Evolutionary conservation across 1,284 basidiomycete genomes (phyloP).

Genomic region (Cutaneotrichosporon arboriforme): DNA sequence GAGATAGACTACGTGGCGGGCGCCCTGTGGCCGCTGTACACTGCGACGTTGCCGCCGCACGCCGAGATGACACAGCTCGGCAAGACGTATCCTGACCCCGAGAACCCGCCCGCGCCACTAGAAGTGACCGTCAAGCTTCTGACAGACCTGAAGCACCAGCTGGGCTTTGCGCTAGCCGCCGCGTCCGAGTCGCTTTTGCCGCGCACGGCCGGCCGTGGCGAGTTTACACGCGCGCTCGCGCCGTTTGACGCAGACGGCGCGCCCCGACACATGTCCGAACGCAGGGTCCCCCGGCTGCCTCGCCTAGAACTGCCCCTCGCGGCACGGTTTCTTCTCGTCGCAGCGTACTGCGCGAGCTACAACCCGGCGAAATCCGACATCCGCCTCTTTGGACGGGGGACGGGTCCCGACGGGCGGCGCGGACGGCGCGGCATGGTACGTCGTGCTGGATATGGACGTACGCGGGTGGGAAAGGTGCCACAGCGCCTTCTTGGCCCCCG

Average conservation of each 20-base stretch:
- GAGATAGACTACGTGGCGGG: constrained; percentile 71
- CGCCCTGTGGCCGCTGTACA: constrained; percentile 66
- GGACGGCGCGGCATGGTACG: constrained; percentile 52
- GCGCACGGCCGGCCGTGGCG: constrained; percentile 21
- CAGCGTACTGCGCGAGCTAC: constrained; percentile 76
- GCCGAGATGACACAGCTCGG: constrained; percentile 28
- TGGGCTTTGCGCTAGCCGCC: constrained; percentile 34
- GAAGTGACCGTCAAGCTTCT: constrained; percentile 38
- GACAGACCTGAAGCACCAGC: constrained; percentile 42
- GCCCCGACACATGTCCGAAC: constrained; percentile 6
- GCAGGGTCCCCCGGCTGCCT: constrained; percentile 27
- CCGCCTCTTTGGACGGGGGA: constrained; percentile 66
- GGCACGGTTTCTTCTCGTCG: constrained; percentile 71
- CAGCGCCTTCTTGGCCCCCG: constrained; percentile 75
- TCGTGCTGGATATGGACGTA: constrained; percentile 44
- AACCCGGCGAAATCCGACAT: constrained; percentile 78
- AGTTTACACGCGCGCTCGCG: constrained; percentile 26
- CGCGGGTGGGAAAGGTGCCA: constrained; percentile 50
- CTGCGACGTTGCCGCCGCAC: constrained; percentile 35
- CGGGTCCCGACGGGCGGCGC: constrained; percentile 61
- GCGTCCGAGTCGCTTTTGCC: constrained; percentile 39
- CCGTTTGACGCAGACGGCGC: constrained; percentile 8
- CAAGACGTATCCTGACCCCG: constrained; percentile 17
- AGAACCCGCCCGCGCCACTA: constrained; percentile 24
- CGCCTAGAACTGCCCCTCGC: constrained; percentile 53